Evolutionary conservation across 2,329 filamentous ascomycete species (phyloP), one percentile per base, ranked within the genome.

Genomic region (Aureobasidium zeae): DNA sequence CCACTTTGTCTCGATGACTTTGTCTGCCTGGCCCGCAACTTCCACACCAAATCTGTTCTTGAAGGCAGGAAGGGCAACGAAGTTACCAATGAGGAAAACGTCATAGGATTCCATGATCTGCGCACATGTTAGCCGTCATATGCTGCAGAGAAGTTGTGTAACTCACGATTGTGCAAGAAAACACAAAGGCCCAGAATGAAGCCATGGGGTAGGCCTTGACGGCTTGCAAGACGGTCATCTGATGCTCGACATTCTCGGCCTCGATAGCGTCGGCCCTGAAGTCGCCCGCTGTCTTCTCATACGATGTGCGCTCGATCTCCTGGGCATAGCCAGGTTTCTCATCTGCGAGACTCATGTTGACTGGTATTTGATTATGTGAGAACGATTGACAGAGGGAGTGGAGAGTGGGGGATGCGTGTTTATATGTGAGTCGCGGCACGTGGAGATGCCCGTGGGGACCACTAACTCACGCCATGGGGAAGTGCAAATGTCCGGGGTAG

Each of bases 101-200:
- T 69, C 69, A 65, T 77, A 80, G 4, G 75, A 72, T 57, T 79
- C 76, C 76, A 80, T 79, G 52, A 77, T 75, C 75, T 79, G 55
- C 34, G 46, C 50, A 4, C 12, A 36, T 33, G 17, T 49, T 49
- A 7, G 4, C 17, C n/a, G 13, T 45, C 32, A 33, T 21, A 36
- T 19, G 36, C 35, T 15, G 12, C 25, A 35, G 21, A 29, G 26
- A 24, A 15, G 8, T 41, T 17, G 29, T 32, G 22, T 12, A 45
- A 49, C 72, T 64, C 59, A 75, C 72, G 61, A 76, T 75, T 16
- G 69, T 73, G 62, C 57, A 73, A 35, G 68, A 75, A 58, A 76
- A 70, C 56, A 73, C 57, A 45, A 75, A 73, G 5, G 71, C 72
- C 72, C 72, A 75, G 49, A 67, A 66, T 12, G 64, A 65, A 51